Conservation (phyloP, 306 rosid species). For the Acacia melanoxylon region DNA sequence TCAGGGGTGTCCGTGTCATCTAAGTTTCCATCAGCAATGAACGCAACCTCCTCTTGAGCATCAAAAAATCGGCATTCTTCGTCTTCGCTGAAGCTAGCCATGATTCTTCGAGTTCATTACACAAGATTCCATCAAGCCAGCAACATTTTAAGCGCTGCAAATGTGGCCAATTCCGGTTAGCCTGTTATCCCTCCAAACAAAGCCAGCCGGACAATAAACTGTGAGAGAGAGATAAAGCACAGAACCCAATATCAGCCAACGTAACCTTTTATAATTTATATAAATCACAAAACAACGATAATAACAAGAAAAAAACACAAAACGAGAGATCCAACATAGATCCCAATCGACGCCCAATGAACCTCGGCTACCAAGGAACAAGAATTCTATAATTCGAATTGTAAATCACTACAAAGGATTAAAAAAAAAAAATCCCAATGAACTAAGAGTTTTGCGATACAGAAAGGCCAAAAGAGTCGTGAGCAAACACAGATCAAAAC, state of each 20-base stretch:
- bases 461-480: constrained; percentile 10
- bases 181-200: constrained; percentile 45
- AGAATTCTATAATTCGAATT: constrained; percentile 29
- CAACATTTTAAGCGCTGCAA: constrained; percentile 53
- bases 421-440: constrained; percentile 10
- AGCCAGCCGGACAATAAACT: constrained; percentile 47
- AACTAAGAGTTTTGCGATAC: constrained; percentile 24
- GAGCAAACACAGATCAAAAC: constrained; percentile 24
- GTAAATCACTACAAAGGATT: constrained; percentile 21
- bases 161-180: constrained; percentile 46
- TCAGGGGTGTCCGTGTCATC: constrained; percentile 37
- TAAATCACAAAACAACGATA: constrained; percentile 37
- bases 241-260: constrained; percentile 59
- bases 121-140: constrained; percentile 63
- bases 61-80: constrained; percentile 76
- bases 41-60: constrained; percentile 74
- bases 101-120: constrained; percentile 71
- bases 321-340: constrained; percentile 81
- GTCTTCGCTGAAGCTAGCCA: constrained; percentile 74
- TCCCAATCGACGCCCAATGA: constrained; percentile 77
- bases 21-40: constrained; percentile 45
- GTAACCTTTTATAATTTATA: constrained; percentile 35
- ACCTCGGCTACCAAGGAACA: constrained; percentile 52
- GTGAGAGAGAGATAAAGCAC: constrained; percentile 24
- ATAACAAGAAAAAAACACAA: constrained; percentile 49